Evolutionary conservation across 257 asterid species (phyloP).

Genomic region (Orobanche coerulescens): DNA sequence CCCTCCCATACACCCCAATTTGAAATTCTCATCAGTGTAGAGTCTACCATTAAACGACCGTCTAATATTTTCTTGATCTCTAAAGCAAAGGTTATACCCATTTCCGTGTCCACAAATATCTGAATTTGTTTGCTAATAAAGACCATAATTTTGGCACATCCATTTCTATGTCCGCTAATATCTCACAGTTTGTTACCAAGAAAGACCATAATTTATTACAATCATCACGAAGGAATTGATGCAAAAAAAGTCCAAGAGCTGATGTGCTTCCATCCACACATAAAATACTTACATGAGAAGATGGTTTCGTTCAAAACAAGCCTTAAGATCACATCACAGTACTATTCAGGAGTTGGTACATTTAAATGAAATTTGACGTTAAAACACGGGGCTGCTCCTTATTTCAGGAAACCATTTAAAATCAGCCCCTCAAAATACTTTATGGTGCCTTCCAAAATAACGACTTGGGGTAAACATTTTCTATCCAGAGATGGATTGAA

Average conservation of each 20-base stretch:
- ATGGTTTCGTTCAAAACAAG: conserved; percentile 26
- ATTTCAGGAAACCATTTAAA: conserved; percentile 37
- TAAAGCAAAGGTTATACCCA: conserved; percentile 37
- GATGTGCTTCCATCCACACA: conserved; percentile 31
- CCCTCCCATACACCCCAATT: conserved; percentile 24
- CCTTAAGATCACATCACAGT: conserved; percentile 30
- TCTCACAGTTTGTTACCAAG: conserved; percentile 27
- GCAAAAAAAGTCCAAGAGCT: conserved; percentile 30
- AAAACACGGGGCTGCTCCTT: conserved; percentile 24
- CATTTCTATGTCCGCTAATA: conserved; percentile 30
- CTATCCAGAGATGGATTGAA: conserved; percentile 37
- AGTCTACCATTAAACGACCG: conserved; percentile 28
- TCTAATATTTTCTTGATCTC: conserved; percentile 30
- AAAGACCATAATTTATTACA: conserved; percentile 25
- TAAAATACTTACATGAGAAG: conserved; percentile 21
- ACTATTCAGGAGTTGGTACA: conserved; percentile 22
- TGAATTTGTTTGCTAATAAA: conserved; percentile 35
- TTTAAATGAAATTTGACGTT: no score
- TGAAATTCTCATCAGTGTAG: conserved; percentile 29
- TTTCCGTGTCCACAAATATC: conserved; percentile 32
- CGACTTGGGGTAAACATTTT: conserved; percentile 25
- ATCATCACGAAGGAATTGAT: conserved; percentile 32
- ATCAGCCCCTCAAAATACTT: conserved; percentile 32
- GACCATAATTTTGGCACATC: conserved; percentile 33
- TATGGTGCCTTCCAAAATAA: conserved; percentile 23